Base-by-base conservation (phyloP, 331 rosid genomes). In the Saraca asoca region DNA sequence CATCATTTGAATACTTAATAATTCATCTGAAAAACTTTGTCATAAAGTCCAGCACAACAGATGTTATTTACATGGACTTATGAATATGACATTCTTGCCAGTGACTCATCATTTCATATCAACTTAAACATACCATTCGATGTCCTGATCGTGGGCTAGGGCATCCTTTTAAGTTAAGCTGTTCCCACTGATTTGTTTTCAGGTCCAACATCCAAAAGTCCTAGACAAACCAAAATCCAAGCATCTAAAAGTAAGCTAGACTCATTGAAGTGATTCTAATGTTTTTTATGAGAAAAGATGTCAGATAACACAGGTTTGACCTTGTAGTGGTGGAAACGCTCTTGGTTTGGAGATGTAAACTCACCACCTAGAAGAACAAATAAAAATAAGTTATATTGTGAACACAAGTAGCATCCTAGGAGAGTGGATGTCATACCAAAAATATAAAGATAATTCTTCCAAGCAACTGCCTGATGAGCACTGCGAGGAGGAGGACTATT, bases 321-420 rank as follows among this genome's bases (percentile, higher is more conserved):
- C 98, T 90, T 93, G 88, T 93, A 93, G 82, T 93, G 98, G 77
- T 90, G 98, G 71, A 93, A 93, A 82, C 96, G 83, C 88, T 90
- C 98, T 77, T 93, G 98, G 71, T 93, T 93, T 41, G 97, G 97
- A 53, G 98, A 93, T 20, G 96, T 93, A 70, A 93, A 93, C 55
- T 93, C 98, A 48, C 98, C 98, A 60, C 98, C 98, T 93, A 56
- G 62, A 61, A 58, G 10, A 35, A 19, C 0, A 29, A 73, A 7
- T 24, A 24, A 24, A 24, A 24, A 24, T 3, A 24, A 24, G 31
- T 24, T 24, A 24, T 24, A 24, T 1, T 24, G 31, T 24, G 31
- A 24, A 24, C 31, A 3, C 31, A 24, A 24, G 31, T 24, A 43
- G 4, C 3, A 55, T 20, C 17, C 18, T 20, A 45, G 8, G 7